Evolutionary conservation across 2,329 filamentous ascomycete species (phyloP).

Genomic region (Nemania diffusa): DNA sequence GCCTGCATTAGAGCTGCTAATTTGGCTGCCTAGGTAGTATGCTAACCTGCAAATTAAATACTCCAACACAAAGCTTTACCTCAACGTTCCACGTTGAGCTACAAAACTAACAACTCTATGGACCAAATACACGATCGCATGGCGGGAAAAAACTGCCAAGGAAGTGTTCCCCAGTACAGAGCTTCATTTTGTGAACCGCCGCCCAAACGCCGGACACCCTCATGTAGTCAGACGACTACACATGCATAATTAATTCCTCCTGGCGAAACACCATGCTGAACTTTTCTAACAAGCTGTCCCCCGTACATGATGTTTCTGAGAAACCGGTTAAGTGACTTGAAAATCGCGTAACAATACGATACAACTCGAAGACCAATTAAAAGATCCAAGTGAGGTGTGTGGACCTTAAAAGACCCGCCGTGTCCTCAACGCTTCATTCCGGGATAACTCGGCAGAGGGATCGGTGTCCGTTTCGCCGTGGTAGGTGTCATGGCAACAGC

Average conservation of each 20-base stretch:
- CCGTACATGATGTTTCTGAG: neutral
- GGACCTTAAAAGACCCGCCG: no score
- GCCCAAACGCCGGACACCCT: conserved; percentile 27
- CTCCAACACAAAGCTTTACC: neutral
- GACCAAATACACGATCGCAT: neutral
- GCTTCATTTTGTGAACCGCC: conserved; percentile 12
- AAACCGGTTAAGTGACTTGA: neutral
- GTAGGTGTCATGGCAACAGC: conserved; percentile 26
- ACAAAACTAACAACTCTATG: neutral
- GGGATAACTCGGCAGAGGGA: conserved; percentile 42
- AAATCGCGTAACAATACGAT: neutral
- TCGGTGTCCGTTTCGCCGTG: conserved; percentile 41
- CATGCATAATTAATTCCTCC: conserved; percentile 22
- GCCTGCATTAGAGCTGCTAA: neutral
- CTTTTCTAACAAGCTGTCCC: neutral
- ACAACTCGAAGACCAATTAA: neutral
- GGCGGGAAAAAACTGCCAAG: neutral
- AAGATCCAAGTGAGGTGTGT: no score
- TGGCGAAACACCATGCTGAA: neutral
- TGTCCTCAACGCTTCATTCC: conserved; percentile 42
- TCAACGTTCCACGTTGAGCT: neutral
- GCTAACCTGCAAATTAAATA: neutral
- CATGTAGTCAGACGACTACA: conserved; percentile 5
- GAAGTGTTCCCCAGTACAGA: conserved; percentile 8
- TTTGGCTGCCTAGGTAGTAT: neutral